Evolutionary conservation across 768 basidiomycete genomes (phyloP).

Genomic region (Pholiota conissans): DNA sequence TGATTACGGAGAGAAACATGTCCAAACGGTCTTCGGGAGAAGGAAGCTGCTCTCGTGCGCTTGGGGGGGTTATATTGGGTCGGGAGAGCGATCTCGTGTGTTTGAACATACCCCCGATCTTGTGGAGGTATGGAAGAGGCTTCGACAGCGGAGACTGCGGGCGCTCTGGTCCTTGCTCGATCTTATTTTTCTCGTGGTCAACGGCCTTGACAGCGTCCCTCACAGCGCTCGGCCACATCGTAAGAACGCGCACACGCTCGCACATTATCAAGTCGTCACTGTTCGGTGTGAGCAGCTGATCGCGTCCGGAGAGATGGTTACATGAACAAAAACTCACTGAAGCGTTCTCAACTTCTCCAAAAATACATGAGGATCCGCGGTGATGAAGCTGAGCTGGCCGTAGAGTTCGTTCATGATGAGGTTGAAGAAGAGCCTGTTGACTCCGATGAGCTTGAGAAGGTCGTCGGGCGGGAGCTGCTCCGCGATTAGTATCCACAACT

Average conservation of each 20-base stretch:
- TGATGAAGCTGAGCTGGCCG: slow-evolving; percentile 24
- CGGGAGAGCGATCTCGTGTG: slow-evolving; percentile 12
- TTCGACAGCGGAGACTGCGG: neutral
- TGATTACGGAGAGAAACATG: slow-evolving; percentile 14
- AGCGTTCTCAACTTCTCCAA: slow-evolving; percentile 19
- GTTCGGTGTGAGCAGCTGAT: neutral
- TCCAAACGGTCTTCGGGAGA: slow-evolving; percentile 16
- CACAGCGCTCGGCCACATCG: slow-evolving; percentile 27
- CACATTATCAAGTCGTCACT: slow-evolving; percentile 15
- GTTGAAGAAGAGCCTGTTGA: slow-evolving; percentile 23
- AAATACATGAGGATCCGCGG: slow-evolving; percentile 18
- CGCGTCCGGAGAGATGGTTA: neutral
- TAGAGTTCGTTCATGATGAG: slow-evolving; percentile 25
- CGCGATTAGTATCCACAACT: slow-evolving; percentile 24
- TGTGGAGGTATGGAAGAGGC: slow-evolving; percentile 12
- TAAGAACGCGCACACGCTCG: slow-evolving; percentile 23
- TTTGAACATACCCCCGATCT: slow-evolving; percentile 17
- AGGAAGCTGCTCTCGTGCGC: slow-evolving; percentile 1
- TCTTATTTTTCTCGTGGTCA: slow-evolving; percentile 4
- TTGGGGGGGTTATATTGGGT: neutral
- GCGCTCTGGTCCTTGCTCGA: slow-evolving; percentile 1
- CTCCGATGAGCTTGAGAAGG: slow-evolving; percentile 12
- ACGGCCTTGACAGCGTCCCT: slow-evolving; percentile 21
- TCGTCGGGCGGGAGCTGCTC: slow-evolving; percentile 17
- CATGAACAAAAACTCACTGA: slow-evolving; percentile 18